These are phyloP conservation scores for Xylaria sp. DNA, from an alignment of 2,329 filamentous ascomycete species.

Conservation along the genomic window DNA sequence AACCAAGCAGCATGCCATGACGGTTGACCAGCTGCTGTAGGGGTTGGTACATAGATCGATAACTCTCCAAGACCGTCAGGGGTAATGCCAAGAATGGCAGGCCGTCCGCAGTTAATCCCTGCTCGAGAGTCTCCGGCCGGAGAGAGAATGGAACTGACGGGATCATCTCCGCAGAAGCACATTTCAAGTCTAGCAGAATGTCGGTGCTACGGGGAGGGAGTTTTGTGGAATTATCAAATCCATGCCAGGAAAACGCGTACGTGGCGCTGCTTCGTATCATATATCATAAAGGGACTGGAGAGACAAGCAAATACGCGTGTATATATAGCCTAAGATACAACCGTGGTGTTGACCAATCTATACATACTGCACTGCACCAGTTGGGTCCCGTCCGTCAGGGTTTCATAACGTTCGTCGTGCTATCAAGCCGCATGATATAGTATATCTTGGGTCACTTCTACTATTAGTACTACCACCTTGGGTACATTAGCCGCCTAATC, in stretches of 20 bases:
- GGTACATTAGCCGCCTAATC: conserved; percentile 11
- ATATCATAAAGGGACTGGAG: not conserved
- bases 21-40: not conserved
- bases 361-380: not conserved
- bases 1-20: conserved; percentile 12
- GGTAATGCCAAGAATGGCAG: conserved; percentile 23
- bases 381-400: not conserved
- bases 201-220: not conserved
- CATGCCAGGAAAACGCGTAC: not conserved
- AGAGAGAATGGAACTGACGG: not conserved
- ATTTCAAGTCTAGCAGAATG: conserved; percentile 14
- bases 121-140: not conserved
- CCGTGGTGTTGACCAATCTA: conserved; percentile 18
- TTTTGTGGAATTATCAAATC: not conserved
- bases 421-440: conserved; percentile 21
- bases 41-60: conserved; percentile 3
- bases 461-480: not conserved
- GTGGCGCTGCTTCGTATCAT: not conserved
- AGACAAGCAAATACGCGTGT: not conserved
- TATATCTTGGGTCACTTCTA: too few species aligned
- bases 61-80: conserved; percentile 6
- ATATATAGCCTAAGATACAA: conserved; percentile 34
- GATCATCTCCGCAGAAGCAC: not conserved
- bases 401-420: not conserved
- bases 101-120: conserved; percentile 12